phyloP scores from a whole-genome alignment of 495 filamentous ascomycete species.

The Annulohypoxylon bovei region DNA sequence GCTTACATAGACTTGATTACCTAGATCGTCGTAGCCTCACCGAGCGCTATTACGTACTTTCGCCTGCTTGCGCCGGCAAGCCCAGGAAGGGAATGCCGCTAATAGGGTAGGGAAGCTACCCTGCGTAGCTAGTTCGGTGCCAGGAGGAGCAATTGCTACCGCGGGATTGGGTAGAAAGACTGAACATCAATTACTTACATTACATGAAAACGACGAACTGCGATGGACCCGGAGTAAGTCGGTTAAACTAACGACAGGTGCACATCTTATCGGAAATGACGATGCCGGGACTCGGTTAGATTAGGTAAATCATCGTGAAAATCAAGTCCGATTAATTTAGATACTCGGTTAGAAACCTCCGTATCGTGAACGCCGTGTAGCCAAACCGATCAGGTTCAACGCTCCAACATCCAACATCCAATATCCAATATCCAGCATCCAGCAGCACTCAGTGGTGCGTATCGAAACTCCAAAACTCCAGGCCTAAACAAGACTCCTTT shows the following conservation, averaged over 20 bases:
- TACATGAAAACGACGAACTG: background rate
- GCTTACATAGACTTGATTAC: constrained; percentile 13
- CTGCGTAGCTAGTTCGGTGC: background rate
- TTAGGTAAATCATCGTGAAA: constrained; percentile 22
- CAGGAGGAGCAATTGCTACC: constrained; percentile 11
- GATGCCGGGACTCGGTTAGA: background rate
- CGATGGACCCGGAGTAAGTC: constrained; percentile 12
- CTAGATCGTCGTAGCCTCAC: constrained; percentile 18
- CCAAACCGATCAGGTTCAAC: constrained; percentile 10
- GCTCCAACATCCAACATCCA: background rate
- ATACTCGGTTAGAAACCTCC: constrained; percentile 21
- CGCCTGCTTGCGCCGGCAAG: constrained; percentile 14
- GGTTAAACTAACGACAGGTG: constrained; percentile 13
- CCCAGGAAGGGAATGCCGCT: constrained; percentile 26
- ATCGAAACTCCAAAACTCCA: constrained; percentile 24
- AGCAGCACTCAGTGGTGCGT: background rate
- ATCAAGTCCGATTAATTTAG: constrained; percentile 24
- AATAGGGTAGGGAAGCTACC: constrained; percentile 4
- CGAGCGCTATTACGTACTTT: constrained; percentile 31
- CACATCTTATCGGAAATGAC: constrained; percentile 25
- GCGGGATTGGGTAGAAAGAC: background rate
- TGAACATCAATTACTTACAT: background rate
- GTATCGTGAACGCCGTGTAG: constrained; percentile 17
- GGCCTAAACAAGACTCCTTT: constrained; percentile 28
- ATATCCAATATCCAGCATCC: background rate